Evolutionary conservation across 148 eudicot genomes (phyloP), one percentile per base, ranked within the genome.

Genomic region (Diospyros lotus): DNA sequence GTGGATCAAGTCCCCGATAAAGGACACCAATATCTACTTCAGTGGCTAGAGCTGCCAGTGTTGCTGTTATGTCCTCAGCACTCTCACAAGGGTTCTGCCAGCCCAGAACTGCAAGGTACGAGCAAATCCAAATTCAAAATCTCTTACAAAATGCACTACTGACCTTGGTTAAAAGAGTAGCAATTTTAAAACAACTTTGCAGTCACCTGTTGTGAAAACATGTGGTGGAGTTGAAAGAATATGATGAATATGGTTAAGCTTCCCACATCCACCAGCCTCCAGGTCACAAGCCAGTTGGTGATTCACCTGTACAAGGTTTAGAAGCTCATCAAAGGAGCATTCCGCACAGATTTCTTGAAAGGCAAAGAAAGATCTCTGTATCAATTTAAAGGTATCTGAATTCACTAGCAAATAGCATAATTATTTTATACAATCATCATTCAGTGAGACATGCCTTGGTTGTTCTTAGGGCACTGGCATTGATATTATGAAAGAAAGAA

Each of bases 401-500:
- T 61, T 53, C 67, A 74, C 58, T 14, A 66, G 9, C 51, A 62
- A 46, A 58, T 7, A 53, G 44, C 51, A 46, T 77, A 5, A 52
- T 70, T 12, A 58, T 12, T 18, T 58, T 14, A 28, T 63, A 10
- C 38, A 53, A 58, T 69, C 48, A 45, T 55, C 68, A 52, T 63
- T 45, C 51, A 60, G 76, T 64, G 69, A 77, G 75, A 77, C 84
- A 79, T 89, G 74, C 98, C 98, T 92, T 92, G 93, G 89, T 89
- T 69, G 91, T 90, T 67, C 98, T 91, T 72, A 95, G 93, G 54
- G 96, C 92, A 81, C 92, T 89, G 83, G 98, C 98, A 83, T 94
- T 94, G 54, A 94, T 89, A 66, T 92, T 89, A 79, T 92, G 92
- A 80, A 94, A 94, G 78, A 94, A 94, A 53, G 94, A 83, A 64